These are phyloP conservation scores for Pterocarpus santalinus DNA, from an alignment of 306 rosid species.

Conservation along the genomic window DNA sequence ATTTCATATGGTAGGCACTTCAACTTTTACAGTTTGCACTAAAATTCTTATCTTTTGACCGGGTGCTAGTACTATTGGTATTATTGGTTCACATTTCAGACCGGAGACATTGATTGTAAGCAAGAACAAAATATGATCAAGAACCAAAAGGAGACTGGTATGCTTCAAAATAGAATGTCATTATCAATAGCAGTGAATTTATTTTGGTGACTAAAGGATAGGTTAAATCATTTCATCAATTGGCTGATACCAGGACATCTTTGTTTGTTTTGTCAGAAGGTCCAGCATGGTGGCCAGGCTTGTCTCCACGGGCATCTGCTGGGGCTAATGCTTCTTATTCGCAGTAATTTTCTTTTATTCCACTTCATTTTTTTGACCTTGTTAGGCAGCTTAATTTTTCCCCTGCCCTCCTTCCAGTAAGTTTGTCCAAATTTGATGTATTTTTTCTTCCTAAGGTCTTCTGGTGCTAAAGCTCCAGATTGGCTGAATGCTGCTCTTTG, in stretches of 20 bases:
- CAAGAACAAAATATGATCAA: conserved; percentile 47
- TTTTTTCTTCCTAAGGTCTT: conserved; percentile 43
- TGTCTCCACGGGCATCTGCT: conserved; percentile 44
- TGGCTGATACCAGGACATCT: conserved; percentile 13
- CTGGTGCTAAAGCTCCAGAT: conserved; percentile 44
- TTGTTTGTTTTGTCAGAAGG: conserved; percentile 43
- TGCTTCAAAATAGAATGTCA: conserved; percentile 41
- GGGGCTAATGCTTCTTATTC: conserved; percentile 36
- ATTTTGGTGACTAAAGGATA: conserved; percentile 24
- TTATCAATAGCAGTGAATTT: conserved; percentile 18
- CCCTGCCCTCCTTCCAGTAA: background rate
- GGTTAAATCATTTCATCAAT: background rate
- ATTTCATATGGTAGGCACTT: conserved; percentile 52
- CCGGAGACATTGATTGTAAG: conserved; percentile 34
- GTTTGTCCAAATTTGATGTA: conserved; percentile 27
- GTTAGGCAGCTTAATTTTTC: conserved; percentile 19
- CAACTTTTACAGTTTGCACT: conserved; percentile 2
- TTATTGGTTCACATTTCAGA: conserved; percentile 51
- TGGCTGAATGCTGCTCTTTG: conserved; percentile 44
- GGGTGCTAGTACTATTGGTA: conserved; percentile 21
- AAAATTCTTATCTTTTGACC: conserved; percentile 19
- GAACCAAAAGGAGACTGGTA: conserved; percentile 59
- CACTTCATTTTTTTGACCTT: conserved; percentile 28
- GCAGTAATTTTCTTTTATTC: conserved; percentile 46
- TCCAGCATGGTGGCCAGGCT: conserved; percentile 56